A percentile compares a stretch with the other conserved stretches of the same genome.
Conservation (phyloP, 1,139 yeast genomes). For the Hyphopichia burtonii region DNA sequence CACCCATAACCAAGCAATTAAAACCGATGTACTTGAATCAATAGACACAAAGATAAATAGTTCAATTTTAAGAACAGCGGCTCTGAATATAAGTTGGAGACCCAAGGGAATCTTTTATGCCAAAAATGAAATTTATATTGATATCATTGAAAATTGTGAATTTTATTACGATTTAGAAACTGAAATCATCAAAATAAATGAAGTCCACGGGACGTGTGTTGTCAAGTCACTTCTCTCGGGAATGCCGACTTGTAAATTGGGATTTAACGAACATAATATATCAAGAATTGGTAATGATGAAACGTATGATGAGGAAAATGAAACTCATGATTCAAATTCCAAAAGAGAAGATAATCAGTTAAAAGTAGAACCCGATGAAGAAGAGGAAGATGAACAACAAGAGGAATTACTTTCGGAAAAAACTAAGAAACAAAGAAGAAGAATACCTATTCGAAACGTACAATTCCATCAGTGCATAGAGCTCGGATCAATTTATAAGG, state of each 20-base stretch:
- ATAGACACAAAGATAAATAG: conserved; percentile 49
- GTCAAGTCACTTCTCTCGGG: conserved; percentile 47
- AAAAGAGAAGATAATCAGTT: conserved; percentile 17
- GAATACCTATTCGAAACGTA: conserved; percentile 40
- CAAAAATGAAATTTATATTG: conserved; percentile 47
- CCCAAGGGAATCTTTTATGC: conserved; percentile 49
- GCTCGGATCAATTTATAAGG: conserved; percentile 35
- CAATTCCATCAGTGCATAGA: conserved; percentile 50
- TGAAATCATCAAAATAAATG: conserved; percentile 30
- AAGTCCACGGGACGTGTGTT: conserved; percentile 35
- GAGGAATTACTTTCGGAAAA: not conserved
- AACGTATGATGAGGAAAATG: conserved; percentile 5
- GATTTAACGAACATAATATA: conserved; percentile 40
- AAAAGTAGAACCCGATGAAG: conserved; percentile 14
- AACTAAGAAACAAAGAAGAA: conserved; percentile 7
- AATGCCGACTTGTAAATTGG: conserved; percentile 45
- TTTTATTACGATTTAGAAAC: conserved; percentile 37
- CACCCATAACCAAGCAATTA: conserved; percentile 42
- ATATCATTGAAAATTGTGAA: conserved; percentile 41
- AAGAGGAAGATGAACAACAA: conserved; percentile 5
- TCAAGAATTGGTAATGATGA: conserved; percentile 27
- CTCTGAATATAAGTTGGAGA: conserved; percentile 47
- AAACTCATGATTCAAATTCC: not conserved
- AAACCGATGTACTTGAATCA: conserved; percentile 28
- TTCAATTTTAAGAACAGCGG: conserved; percentile 49